These are phyloP conservation scores for Ceratocystis eucalypticola DNA, from an alignment of 2,329 filamentous ascomycete species.

Conservation along the genomic window DNA sequence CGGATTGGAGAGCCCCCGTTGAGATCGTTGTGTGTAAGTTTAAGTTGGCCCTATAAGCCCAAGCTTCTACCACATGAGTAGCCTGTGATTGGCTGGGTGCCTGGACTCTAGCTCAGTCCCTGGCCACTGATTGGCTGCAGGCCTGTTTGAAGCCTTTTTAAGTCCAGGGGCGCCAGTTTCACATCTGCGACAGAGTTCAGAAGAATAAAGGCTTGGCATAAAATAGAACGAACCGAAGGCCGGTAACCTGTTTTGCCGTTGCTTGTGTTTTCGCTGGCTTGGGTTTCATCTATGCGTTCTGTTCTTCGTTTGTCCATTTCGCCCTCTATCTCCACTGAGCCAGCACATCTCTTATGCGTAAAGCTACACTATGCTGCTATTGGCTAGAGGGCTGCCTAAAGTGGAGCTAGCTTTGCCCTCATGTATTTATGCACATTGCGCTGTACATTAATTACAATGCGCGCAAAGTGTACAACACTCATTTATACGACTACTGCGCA, in stretches of 20 bases:
- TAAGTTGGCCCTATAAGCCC: neutral
- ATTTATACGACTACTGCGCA: neutral
- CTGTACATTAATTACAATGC: neutral
- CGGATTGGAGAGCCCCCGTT: neutral
- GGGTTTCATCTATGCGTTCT: neutral
- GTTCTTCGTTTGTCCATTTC: neutral
- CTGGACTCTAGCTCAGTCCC: neutral
- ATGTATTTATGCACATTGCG: neutral
- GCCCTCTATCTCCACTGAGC: neutral
- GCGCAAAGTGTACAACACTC: neutral
- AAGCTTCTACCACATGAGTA: neutral
- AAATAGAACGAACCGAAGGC: neutral
- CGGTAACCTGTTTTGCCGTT: neutral
- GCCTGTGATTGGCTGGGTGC: neutral
- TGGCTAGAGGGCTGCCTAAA: neutral
- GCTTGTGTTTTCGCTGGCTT: neutral
- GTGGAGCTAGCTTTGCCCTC: neutral
- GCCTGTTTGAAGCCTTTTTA: neutral
- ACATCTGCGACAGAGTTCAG: slow-evolving; percentile 18
- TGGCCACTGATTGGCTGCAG: neutral
- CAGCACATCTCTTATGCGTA: neutral
- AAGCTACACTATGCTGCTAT: neutral
- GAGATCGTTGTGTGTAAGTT: neutral
- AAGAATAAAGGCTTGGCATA: neutral
- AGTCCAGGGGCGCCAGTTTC: slow-evolving; percentile 19